Conservation (phyloP, 2,329 filamentous ascomycete genomes). For the Pestalotiopsis sp. region DNA sequence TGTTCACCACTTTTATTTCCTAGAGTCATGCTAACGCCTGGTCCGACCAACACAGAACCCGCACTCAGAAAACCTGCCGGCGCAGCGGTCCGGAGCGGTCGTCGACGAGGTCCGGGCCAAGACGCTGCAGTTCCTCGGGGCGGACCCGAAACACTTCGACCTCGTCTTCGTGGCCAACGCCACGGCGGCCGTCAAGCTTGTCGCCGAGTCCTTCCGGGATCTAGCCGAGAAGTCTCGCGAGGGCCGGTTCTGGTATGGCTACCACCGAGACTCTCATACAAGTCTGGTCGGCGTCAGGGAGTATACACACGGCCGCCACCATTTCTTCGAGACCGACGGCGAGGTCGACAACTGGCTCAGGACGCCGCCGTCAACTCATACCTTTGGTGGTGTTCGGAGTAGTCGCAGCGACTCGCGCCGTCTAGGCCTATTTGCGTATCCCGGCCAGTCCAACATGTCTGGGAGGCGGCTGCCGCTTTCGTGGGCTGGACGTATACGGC, state of each 20-base stretch:
- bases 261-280: slow-evolving; percentile 64
- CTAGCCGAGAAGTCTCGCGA: slow-evolving; percentile 49
- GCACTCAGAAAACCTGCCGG: slow-evolving; percentile 65
- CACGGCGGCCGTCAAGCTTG: slow-evolving; percentile 84
- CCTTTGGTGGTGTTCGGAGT: slow-evolving; percentile 26
- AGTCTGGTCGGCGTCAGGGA: slow-evolving; percentile 72
- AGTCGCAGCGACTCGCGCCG: slow-evolving; percentile 12
- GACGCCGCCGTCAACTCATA: slow-evolving; percentile 24
- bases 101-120: slow-evolving; percentile 59
- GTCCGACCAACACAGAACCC: slow-evolving; percentile 48
- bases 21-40: background rate
- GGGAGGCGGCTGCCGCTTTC: slow-evolving; percentile 62
- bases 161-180: slow-evolving; percentile 88
- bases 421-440: slow-evolving; percentile 62
- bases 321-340: slow-evolving; percentile 63
- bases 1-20: no score
- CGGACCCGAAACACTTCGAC: slow-evolving; percentile 60
- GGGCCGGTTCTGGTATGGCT: slow-evolving; percentile 58
- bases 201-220: slow-evolving; percentile 57
- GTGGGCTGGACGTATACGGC: slow-evolving; percentile 50
- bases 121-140: slow-evolving; percentile 60
- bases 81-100: slow-evolving; percentile 57
- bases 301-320: slow-evolving; percentile 53
- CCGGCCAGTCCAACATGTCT: slow-evolving; percentile 73
- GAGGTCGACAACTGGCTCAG: slow-evolving; percentile 49